Evolutionary conservation across 2,329 filamentous ascomycete species (phyloP).

Genomic region (Elsinoe necatrix): DNA sequence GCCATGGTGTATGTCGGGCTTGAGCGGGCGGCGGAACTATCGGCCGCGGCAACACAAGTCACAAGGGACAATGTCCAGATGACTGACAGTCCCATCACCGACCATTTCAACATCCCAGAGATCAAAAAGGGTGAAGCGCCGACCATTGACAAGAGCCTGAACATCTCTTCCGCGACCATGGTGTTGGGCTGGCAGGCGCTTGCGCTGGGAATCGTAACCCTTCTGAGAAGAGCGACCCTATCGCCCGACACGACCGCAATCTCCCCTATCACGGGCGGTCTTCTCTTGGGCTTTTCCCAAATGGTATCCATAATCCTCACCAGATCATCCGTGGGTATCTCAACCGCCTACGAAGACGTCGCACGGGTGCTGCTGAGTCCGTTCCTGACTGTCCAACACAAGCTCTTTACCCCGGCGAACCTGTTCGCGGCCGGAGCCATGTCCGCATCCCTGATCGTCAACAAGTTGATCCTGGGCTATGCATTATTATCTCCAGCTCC

Average conservation of each 20-base stretch:
- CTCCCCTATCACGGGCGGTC: slow-evolving; percentile 47
- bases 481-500: slow-evolving; percentile 9
- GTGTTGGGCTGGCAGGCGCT: slow-evolving; percentile 39
- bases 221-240: slow-evolving; percentile 21
- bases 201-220: slow-evolving; percentile 34
- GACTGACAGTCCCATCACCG: slow-evolving; percentile 4
- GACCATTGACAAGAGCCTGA: slow-evolving; percentile 29
- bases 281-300: slow-evolving; percentile 52
- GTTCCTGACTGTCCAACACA: slow-evolving; percentile 17
- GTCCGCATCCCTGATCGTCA: slow-evolving; percentile 38
- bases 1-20: slow-evolving; percentile 35
- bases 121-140: background rate
- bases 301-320: slow-evolving; percentile 47
- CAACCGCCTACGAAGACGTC: slow-evolving; percentile 52
- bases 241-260: slow-evolving; percentile 26
- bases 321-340: slow-evolving; percentile 51
- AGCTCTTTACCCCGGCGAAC: slow-evolving; percentile 37
- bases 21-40: slow-evolving; percentile 1
- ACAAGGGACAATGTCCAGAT: background rate
- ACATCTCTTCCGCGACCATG: slow-evolving; percentile 32
- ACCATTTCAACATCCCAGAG: background rate
- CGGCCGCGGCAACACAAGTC: background rate
- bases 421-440: slow-evolving; percentile 47
- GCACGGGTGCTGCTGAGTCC: slow-evolving; percentile 47
- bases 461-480: slow-evolving; percentile 15